Evolutionary conservation across 1,284 basidiomycete species (phyloP), one percentile per base, ranked within the genome.

Genomic region (Ustilago sp.): DNA sequence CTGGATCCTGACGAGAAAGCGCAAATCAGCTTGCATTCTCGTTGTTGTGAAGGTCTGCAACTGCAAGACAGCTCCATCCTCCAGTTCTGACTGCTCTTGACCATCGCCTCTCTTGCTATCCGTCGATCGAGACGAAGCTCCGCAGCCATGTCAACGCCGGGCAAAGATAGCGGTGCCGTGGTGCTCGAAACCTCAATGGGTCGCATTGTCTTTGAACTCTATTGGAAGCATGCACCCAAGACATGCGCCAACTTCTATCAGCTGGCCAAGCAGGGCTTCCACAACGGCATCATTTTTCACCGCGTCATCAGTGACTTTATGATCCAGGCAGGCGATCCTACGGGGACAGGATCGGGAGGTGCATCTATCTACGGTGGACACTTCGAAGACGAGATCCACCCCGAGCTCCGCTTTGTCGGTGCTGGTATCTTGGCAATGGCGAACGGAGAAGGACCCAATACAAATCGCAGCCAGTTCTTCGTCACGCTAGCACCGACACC

Each of bases 251-350:
- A 83, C 64, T 85, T 85, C 57, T 79, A 74, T 53, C 77, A 82
- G 60, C 72, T 85, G 36, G 80, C 82, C 11, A 67, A 79, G 57
- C 74, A 82, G 39, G 84, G 84, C 32, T 85, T 83, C 68, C 84
- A 84, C 68, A 80, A 84, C 47, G 84, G 83, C 45, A 76, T 98
- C 63, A 91, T 98, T 83, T 98, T 99, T 89, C 97, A 99, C 87
- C 93, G 97, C 68, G 93, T 99, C 76, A 99, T 99, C 85, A 91
- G 94, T 79, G 99, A 99, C 88, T 99, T 99, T 85, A 99, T 99
- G 96, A 92, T 99, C 62, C 96, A 99, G 88, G 97, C 95, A 2
- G 96, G 97, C 48, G 96, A 99, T 84, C 97, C 97, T 0, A 88
- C 97, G 3, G 96, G 94, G 8, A 95, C 98, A 86, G 97, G 97